phyloP scores from a whole-genome alignment of 192 early-diverging fungal species.

The Coemansia sp. region DNA sequence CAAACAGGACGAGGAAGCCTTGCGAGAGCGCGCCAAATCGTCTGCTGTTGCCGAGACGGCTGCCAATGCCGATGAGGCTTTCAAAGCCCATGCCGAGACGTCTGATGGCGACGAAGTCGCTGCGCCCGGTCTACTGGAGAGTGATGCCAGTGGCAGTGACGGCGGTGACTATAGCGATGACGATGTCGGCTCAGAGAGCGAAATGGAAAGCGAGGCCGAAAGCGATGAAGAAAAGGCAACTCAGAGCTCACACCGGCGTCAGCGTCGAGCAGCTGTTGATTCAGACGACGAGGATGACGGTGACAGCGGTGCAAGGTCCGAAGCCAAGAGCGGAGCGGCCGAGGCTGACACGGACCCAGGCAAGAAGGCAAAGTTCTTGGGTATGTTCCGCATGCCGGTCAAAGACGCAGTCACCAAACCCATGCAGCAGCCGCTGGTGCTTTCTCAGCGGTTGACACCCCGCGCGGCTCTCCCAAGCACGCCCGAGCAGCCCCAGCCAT shows the following conservation, averaged over 20 bases:
- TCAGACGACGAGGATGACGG: constrained; percentile 28
- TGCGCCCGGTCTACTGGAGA: background rate
- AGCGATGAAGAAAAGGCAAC: background rate
- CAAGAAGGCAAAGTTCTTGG: constrained; percentile 41
- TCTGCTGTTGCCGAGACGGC: background rate
- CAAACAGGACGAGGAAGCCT: constrained; percentile 5
- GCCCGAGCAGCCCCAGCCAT: background rate
- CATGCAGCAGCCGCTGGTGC: background rate
- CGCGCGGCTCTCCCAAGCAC: background rate
- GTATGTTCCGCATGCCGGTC: constrained; percentile 45
- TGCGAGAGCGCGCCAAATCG: background rate
- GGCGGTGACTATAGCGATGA: background rate
- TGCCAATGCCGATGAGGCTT: background rate
- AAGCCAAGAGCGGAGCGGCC: too few relatives aligned
- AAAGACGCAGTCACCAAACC: background rate
- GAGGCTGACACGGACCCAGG: too few relatives aligned
- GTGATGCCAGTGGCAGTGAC: background rate
- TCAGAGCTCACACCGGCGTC: background rate
- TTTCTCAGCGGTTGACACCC: background rate
- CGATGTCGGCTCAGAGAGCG: background rate
- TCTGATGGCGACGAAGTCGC: background rate
- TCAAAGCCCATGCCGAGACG: background rate
- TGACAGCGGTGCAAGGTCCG: background rate
- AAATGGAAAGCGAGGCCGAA: background rate
- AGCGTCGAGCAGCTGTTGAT: background rate